Evolutionary conservation across 2,329 filamentous ascomycete species (phyloP), one percentile per base, ranked within the genome.

Genomic region (Pseudopithomyces chartarum): DNA sequence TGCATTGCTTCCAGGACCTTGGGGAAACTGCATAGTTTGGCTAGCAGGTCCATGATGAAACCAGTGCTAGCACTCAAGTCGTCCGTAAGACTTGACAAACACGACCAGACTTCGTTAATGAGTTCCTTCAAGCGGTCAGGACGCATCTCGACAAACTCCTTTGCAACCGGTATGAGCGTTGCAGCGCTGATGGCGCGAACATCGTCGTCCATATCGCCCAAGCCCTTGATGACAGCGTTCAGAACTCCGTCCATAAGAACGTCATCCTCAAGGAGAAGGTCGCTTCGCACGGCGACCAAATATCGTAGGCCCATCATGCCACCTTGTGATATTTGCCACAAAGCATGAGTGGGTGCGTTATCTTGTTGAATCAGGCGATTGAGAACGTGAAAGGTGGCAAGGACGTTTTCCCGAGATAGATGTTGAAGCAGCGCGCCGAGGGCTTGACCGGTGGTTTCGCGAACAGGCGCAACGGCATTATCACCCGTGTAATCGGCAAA

Each of bases 401-500:
- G 86, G 22, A 99, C 94, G 3, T 91, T 94, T 15, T 84, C 80
- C 1, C 88, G 81, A 0, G 92, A 88, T 6, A 99, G 83, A 73
- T 97, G 92, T 62, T 91, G 92, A 52, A 99, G 80, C 13, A 96
- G 86, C 12, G 94, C 92, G 66, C 94, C 96, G 13, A 99, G 82
- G 2, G 93, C 94, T 77, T 99, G 95, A 44, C 95, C 95, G 39
- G 96, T 91, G 0, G 93, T 97, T 79, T 99, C 95, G 62, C 95
- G 85, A 61, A 99, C 97, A 0, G 95, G 95, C 0, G 95, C 95
- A 39, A 99, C 92, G 0, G 96, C 96, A 52, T 92, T 99, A 75
- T 99, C 95, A 5, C 93, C 97, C 57, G 96, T 95, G 78, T 97
- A 99, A 72, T 99, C 95, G 55, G 93, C 96, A 71, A 99, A 99